Evolutionary conservation across 768 basidiomycete species (phyloP).

Genomic region (Lactifluus subvellereus): DNA sequence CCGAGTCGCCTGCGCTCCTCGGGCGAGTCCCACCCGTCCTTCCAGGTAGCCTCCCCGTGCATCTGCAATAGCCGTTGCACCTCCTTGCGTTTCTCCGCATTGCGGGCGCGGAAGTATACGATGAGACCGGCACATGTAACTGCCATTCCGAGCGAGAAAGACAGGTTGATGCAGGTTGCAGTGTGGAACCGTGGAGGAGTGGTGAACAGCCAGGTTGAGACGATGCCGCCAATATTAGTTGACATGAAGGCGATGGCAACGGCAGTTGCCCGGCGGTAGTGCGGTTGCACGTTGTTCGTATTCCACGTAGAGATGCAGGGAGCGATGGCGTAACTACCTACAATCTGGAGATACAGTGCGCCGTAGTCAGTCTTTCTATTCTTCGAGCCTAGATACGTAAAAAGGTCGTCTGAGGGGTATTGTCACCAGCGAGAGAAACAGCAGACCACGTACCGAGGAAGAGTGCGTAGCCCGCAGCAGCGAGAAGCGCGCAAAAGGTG

Average conservation of each 20-base stretch:
- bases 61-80: slow-evolving; percentile 3
- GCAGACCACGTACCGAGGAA: slow-evolving; percentile 20
- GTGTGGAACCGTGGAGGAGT: slow-evolving; percentile 19
- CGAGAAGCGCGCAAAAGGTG: slow-evolving; percentile 13
- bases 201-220: slow-evolving; percentile 19
- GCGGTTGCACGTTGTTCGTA: slow-evolving; percentile 32
- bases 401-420: not conserved
- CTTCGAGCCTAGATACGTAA: slow-evolving; percentile 14
- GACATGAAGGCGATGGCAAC: slow-evolving; percentile 28
- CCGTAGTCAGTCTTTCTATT: slow-evolving; percentile 27
- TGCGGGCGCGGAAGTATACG: slow-evolving; percentile 10
- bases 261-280: slow-evolving; percentile 30
- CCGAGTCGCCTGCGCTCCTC: slow-evolving; percentile 18
- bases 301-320: slow-evolving; percentile 28
- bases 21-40: slow-evolving; percentile 19
- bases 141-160: slow-evolving; percentile 12
- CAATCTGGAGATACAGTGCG: slow-evolving; percentile 31
- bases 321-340: slow-evolving; percentile 29
- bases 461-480: slow-evolving; percentile 16
- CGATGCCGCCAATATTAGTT: slow-evolving; percentile 22
- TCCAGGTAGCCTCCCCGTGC: slow-evolving; percentile 3
- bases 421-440: not conserved
- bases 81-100: slow-evolving; percentile 10
- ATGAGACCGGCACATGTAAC: not conserved
- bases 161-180: slow-evolving; percentile 19